These are phyloP conservation scores for Calonectria pauciramosa DNA, from an alignment of 2,329 filamentous ascomycete species.

Conservation along the genomic window DNA sequence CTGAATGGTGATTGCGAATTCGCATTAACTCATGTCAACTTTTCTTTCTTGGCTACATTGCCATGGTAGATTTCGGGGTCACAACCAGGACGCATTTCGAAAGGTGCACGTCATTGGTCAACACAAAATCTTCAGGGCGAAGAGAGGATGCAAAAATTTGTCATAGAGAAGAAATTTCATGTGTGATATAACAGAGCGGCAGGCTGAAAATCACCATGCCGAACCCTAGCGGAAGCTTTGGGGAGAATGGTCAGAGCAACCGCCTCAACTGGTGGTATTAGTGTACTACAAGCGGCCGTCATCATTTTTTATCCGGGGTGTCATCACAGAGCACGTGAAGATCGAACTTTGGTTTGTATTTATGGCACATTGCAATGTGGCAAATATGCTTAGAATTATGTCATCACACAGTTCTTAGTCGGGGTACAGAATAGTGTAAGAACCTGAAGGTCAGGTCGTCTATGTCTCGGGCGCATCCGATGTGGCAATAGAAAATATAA, in stretches of 20 bases:
- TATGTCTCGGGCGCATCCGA: neutral
- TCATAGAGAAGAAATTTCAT: neutral
- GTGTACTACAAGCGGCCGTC: neutral
- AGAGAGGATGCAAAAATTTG: neutral
- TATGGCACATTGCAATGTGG: neutral
- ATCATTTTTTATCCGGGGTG: neutral
- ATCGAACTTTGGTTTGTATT: neutral
- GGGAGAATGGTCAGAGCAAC: neutral
- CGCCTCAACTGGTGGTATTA: neutral
- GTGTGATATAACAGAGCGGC: fast-evolving
- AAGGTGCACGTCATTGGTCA: too few relatives aligned
- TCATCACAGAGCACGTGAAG: neutral
- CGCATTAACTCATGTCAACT: too few relatives aligned
- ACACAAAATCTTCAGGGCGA: neutral
- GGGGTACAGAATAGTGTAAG: too few relatives aligned
- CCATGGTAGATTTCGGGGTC: too few relatives aligned
- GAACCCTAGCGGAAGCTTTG: neutral
- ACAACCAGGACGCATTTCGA: too few relatives aligned
- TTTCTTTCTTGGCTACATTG: too few relatives aligned
- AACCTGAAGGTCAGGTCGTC: too few relatives aligned
- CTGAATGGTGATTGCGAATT: too few relatives aligned
- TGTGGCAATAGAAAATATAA: neutral
- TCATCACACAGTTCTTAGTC: neutral
- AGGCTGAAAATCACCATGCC: neutral
- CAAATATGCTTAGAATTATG: too few relatives aligned